Conservation (phyloP, 2,329 filamentous ascomycete species). For the Fragosphaeria purpurea region DNA sequence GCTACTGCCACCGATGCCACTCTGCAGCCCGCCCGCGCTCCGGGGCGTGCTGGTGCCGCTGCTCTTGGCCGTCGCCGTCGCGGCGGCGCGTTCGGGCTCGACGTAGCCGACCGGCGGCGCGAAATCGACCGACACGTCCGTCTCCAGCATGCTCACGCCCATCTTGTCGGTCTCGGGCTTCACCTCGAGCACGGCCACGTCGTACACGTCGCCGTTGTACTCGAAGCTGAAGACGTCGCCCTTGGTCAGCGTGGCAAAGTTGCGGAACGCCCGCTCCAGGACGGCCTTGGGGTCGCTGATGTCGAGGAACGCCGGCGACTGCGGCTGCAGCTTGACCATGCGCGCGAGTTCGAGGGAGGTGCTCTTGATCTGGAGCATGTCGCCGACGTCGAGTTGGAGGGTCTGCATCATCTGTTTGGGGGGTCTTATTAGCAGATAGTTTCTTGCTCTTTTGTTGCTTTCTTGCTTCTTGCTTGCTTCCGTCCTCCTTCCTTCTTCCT, state of each 20-base stretch:
- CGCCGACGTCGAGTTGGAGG: slow-evolving; percentile 77
- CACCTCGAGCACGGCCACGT: slow-evolving; percentile 86
- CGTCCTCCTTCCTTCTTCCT: too few species aligned
- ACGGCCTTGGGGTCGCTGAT: slow-evolving; percentile 97
- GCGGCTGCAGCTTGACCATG: slow-evolving; percentile 93
- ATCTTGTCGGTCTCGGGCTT: slow-evolving; percentile 77
- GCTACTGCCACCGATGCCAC: too few species aligned
- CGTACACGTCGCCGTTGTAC: slow-evolving; percentile 91
- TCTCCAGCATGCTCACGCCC: slow-evolving; percentile 90
- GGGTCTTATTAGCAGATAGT: background rate
- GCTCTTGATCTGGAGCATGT: slow-evolving; percentile 89
- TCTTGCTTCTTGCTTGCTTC: too few species aligned
- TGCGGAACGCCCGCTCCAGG: slow-evolving; percentile 89
- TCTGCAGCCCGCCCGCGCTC: slow-evolving; percentile 51
- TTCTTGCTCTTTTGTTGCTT: too few species aligned
- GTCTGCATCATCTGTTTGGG: slow-evolving; percentile 77
- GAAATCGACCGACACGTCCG: slow-evolving; percentile 93
- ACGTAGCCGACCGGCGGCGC: slow-evolving; percentile 89
- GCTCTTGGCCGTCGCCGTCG: slow-evolving; percentile 18
- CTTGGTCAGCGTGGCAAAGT: slow-evolving; percentile 87
- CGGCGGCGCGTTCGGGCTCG: slow-evolving; percentile 55
- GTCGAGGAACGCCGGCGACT: slow-evolving; percentile 86
- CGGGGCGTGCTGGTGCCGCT: slow-evolving; percentile 84
- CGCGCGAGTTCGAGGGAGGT: slow-evolving; percentile 84
- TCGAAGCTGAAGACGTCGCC: slow-evolving; percentile 93